Conservation (phyloP, 495 filamentous ascomycete genomes). For the Neurospora terricola region DNA sequence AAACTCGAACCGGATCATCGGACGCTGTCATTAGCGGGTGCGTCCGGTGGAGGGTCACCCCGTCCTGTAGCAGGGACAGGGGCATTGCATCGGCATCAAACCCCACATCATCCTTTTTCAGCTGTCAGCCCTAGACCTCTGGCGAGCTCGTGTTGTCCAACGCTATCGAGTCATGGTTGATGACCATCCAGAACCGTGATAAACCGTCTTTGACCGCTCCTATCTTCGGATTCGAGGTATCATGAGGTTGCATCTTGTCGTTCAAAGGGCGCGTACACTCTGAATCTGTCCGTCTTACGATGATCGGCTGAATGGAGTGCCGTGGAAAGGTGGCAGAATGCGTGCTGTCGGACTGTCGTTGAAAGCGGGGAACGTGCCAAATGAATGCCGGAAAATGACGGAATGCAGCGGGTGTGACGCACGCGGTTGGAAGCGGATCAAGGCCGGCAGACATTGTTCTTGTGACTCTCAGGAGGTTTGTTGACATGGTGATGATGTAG, state of each 20-base stretch:
- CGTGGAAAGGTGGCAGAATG: neutral
- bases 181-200: neutral
- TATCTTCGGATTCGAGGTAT: neutral
- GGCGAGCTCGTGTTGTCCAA: neutral
- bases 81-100: neutral
- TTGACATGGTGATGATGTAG: neutral
- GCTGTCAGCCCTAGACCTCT: neutral
- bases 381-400: neutral
- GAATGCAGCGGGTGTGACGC: neutral
- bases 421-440: neutral
- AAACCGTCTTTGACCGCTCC: neutral
- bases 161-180: neutral
- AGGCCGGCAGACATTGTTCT: neutral
- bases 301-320: neutral
- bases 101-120: neutral
- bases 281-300: neutral
- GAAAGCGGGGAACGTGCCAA: neutral
- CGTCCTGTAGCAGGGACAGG: neutral
- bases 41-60: neutral
- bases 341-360: neutral
- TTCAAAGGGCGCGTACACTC: neutral
- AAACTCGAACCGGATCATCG: neutral
- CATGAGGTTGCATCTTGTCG: neutral
- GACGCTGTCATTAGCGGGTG: neutral
- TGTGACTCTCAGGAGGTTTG: neutral